These are phyloP conservation scores for Chamaenerion angustifolium DNA, from an alignment of 345 rosid genomes.

Conservation along the genomic window DNA sequence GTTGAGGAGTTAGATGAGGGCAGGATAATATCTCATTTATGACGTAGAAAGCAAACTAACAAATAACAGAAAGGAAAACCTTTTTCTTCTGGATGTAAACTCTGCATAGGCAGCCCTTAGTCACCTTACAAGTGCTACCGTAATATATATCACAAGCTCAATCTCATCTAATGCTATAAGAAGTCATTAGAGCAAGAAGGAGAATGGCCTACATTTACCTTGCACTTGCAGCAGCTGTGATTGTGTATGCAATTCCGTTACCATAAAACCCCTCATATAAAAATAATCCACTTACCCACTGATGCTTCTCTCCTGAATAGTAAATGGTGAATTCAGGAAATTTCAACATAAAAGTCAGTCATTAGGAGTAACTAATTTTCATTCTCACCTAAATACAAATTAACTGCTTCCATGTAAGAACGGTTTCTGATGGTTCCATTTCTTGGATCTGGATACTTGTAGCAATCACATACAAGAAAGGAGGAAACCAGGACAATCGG, in stretches of 20 bases:
- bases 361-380: not conserved
- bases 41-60: too few species aligned
- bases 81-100: too few species aligned
- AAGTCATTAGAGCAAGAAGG: not conserved
- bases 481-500: conserved; percentile 30
- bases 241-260: conserved; percentile 22
- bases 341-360: not conserved
- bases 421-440: conserved; percentile 29
- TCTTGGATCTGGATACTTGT: conserved; percentile 37
- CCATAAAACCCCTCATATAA: conserved; percentile 28
- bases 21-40: too few species aligned
- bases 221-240: conserved; percentile 36
- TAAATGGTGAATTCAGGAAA: not conserved
- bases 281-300: conserved; percentile 18
- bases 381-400: conserved; percentile 30
- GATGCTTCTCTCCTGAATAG: conserved; percentile 22
- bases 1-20: too few species aligned
- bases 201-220: conserved; percentile 14
- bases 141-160: not conserved
- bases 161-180: conserved; percentile 18
- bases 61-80: too few species aligned
- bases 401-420: conserved; percentile 39
- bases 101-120: too few species aligned
- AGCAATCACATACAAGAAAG: conserved; percentile 36
- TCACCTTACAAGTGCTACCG: too few species aligned